Base-by-base conservation (phyloP, 225 moss, liverwort and hornwort genomes). In the Bryum argenteum region DNA sequence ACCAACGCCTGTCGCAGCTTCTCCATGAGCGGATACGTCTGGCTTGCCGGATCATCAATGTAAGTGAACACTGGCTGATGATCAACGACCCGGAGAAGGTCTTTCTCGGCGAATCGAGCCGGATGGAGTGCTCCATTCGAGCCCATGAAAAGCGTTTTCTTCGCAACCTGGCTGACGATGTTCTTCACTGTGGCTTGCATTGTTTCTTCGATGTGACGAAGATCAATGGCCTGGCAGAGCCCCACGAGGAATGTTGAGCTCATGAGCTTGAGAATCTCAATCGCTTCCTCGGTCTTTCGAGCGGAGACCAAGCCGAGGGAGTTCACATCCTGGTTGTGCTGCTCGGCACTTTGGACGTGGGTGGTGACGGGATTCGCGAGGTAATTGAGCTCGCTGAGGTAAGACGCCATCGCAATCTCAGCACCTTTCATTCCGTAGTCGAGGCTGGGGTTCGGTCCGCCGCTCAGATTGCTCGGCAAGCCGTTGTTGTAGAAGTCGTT, bases 281-380 rank as follows among this genome's bases (percentile, higher is more conserved):
- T 78, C 0, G 87, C 84, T 62, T 89, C 89, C 37, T 83, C 89
- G 1, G 90, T 90, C 51, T 90, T 88, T 2, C 90, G 81, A 2
- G 90, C 85, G 9, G 87, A 83, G 0, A 90, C 83, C 4, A 90
- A 51, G 0, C 90, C 90, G 6, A 90, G 72, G 0, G 90, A 90
- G 70, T 88, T 88, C 50, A 90, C 90, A 24, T 90, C 88, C 58
- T 90, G 88, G 75, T 90, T 85, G 65, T 90, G 90, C 61, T 90
- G 85, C 88, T 88, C 88, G 15, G 90, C 85, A 55, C 85, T 88
- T 47, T 88, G 90, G 7, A 90, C 90, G 38, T 90, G 90, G 0
- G 88, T 90, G 54, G 88, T 90, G 61, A 90, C 88, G 0, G 88
- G 88, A 15, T 85, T 83, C 11, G 88, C 88, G 22, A 90, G 66